Base-by-base conservation (phyloP, 1,139 yeast species). In the Entelexis paramagnoliae region DNA sequence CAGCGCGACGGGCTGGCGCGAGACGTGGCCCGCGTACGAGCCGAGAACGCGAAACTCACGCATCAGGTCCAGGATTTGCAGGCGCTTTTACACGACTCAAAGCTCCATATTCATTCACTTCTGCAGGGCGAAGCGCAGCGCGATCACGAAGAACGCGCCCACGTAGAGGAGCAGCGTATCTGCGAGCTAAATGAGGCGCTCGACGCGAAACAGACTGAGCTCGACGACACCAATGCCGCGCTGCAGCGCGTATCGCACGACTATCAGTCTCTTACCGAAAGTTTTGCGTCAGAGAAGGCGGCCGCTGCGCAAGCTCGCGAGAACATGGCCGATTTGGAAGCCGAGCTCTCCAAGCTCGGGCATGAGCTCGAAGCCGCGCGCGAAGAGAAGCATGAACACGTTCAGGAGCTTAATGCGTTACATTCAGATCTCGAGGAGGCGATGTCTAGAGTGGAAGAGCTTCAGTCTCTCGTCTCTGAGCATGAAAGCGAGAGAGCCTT, bases 1-100 rank as follows among this genome's bases (percentile, higher is more conserved):
- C 46, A 42, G 36, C 35, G 46, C 22, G 46, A 42, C 36, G 46
- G 46, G 5, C 20, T 30, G 3, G 36, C 36, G 38, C 46, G 28
- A 29, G 38, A 42, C 36, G 10, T 42, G 29, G 35, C 36, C 3
- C 14, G 28, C 36, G 20, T 20, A n/a, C 26, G 19, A 6, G n/a
- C n/a, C 13, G 38, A 32, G 16, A 30, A 42, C 36, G 16, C 32
- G 8, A 30, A 32, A 20, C 46, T 42, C 20, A 8, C 2, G 19
- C 28, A 19, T 3, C 22, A 22, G 4, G 7, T 42, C 14, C 29
- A 30, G 20, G 36, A 30, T 14, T n/a, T 42, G 29, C 46, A 32
- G 32, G 46, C 28, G 4, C 13, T 7, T 5, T 16, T 42, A 29
- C 46, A 22, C 35, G 45, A 41, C 1, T 30, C 13, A 2, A 19